A percentile compares a stretch with the other conserved stretches of the same genome.
Evolutionary conservation across 2,329 filamentous ascomycete genomes (phyloP).

Genomic region (Aspergillus sp.): DNA sequence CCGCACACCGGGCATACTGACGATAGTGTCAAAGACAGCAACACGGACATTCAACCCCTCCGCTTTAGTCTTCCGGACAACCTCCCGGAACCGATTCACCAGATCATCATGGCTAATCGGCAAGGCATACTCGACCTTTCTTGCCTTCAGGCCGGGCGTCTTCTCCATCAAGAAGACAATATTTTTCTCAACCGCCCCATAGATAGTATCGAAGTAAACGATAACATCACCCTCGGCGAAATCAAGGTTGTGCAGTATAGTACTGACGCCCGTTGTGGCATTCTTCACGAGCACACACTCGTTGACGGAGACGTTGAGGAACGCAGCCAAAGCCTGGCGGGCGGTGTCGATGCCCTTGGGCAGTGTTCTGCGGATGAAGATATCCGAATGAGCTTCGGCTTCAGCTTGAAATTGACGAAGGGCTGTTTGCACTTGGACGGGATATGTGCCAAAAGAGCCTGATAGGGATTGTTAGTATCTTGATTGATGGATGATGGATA

Average conservation of each 20-base stretch:
- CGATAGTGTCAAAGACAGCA: conserved; percentile 75
- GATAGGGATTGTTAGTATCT: background rate
- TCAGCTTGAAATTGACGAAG: conserved; percentile 62
- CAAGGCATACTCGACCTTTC: conserved; percentile 59
- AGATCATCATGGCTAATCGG: conserved; percentile 68
- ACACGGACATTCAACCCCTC: conserved; percentile 61
- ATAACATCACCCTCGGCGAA: conserved; percentile 69
- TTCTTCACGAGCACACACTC: conserved; percentile 76
- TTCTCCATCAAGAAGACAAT: conserved; percentile 70
- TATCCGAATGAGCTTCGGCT: conserved; percentile 66
- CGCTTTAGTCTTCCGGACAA: conserved; percentile 51
- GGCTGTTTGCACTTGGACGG: conserved; percentile 55
- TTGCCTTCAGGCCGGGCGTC: conserved; percentile 40
- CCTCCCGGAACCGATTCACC: conserved; percentile 54
- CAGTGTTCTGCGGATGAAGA: conserved; percentile 68
- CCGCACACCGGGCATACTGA: conserved; percentile 70
- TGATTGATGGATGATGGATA: background rate
- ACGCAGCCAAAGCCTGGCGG: conserved; percentile 58
- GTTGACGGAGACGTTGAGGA: conserved; percentile 62
- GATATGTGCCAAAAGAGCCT: conserved; percentile 74
- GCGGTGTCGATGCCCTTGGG: conserved; percentile 59
- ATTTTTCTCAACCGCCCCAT: conserved; percentile 71
- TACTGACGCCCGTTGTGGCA: conserved; percentile 67
- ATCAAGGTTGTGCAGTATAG: conserved; percentile 68
- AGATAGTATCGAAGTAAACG: conserved; percentile 73